Conservation (phyloP, 805 yeast species). For the Cyberlindnera sargentensis region DNA sequence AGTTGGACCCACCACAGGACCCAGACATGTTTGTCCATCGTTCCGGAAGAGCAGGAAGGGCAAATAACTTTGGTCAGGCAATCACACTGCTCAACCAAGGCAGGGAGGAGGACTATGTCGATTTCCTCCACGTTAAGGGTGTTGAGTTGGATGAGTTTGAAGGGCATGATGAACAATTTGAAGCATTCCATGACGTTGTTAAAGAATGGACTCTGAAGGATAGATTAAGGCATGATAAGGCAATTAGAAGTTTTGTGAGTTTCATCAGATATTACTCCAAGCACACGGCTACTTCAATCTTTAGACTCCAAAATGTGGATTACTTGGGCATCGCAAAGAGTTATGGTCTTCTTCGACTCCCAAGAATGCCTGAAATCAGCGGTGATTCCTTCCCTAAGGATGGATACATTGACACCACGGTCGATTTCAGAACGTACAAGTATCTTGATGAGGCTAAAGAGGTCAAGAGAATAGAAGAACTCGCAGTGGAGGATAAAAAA, state of each 20-base stretch:
- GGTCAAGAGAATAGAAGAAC: constrained; percentile 46
- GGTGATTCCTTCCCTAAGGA: constrained; percentile 49
- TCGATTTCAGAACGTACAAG: constrained; percentile 36
- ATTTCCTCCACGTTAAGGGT: constrained; percentile 68
- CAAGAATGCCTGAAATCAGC: constrained; percentile 89
- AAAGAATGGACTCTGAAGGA: constrained; percentile 62
- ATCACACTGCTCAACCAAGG: constrained; percentile 66
- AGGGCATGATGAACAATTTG: constrained; percentile 8
- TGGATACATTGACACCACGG: constrained; percentile 64
- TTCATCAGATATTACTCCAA: constrained; percentile 79
- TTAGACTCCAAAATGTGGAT: constrained; percentile 66
- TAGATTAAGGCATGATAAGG: constrained; percentile 74
- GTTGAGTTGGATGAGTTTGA: constrained; percentile 42
- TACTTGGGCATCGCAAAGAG: constrained; percentile 63
- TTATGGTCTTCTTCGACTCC: constrained; percentile 78
- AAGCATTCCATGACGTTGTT: constrained; percentile 15
- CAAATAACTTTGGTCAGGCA: constrained; percentile 77
- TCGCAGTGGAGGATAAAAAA: constrained; percentile 36
- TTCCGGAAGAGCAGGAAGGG: constrained; percentile 94
- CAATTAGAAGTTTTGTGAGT: constrained; percentile 74
- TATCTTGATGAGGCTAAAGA: constrained; percentile 66
- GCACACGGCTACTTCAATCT: constrained; percentile 84
- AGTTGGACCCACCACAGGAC: constrained; percentile 90
- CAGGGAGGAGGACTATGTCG: constrained; percentile 75
- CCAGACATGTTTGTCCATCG: constrained; percentile 89